phyloP scores from a whole-genome alignment of 2,329 filamentous ascomycete genomes.

The Boeremia exigua region DNA sequence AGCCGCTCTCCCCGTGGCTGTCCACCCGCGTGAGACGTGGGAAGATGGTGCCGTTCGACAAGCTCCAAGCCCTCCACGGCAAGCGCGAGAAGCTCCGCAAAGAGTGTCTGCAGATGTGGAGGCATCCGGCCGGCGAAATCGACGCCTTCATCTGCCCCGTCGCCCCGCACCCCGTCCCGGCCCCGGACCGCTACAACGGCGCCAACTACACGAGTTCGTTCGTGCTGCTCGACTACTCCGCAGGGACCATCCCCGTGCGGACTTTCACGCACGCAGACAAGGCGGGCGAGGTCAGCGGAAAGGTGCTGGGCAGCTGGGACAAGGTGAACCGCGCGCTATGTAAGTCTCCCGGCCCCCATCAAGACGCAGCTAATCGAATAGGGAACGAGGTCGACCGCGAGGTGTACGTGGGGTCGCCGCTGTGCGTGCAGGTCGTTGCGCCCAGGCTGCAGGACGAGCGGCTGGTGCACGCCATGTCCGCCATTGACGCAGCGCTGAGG shows the following conservation, averaged over 20 bases:
- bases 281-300: slow-evolving; percentile 52
- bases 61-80: slow-evolving; percentile 61
- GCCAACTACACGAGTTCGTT: slow-evolving; percentile 68
- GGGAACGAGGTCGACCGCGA: slow-evolving; percentile 58
- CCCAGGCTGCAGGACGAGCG: slow-evolving; percentile 62
- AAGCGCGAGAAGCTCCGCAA: slow-evolving; percentile 59
- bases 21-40: slow-evolving; percentile 58
- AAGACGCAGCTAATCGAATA: slow-evolving; percentile 15
- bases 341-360: slow-evolving; percentile 24
- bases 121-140: slow-evolving; percentile 51
- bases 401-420: slow-evolving; percentile 60
- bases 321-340: slow-evolving; percentile 65
- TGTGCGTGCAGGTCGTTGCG: slow-evolving; percentile 64
- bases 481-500: slow-evolving; percentile 57
- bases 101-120: slow-evolving; percentile 66
- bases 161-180: slow-evolving; percentile 68
- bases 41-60: slow-evolving; percentile 54
- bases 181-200: slow-evolving; percentile 67
- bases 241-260: slow-evolving; percentile 63
- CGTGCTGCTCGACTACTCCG: slow-evolving; percentile 68
- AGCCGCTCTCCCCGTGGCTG: slow-evolving; percentile 68
- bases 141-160: slow-evolving; percentile 70
- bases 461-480: slow-evolving; percentile 60
- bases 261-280: slow-evolving; percentile 58
- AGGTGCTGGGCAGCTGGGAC: slow-evolving; percentile 63